Conservation (phyloP, 148 eudicot genomes). For the Mesembryanthemum crystallinum region DNA sequence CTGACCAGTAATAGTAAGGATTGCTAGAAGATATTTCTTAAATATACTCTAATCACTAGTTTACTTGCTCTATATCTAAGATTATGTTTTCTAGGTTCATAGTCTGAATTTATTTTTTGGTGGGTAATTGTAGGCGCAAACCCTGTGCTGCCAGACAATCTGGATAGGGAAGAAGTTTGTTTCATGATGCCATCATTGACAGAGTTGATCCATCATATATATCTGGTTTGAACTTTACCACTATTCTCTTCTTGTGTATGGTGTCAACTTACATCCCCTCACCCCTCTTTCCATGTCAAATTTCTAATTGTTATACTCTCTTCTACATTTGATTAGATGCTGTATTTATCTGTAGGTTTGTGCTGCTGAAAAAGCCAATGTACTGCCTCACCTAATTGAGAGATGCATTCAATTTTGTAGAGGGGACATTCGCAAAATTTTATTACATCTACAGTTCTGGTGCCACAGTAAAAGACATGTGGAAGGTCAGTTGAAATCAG, state of each 20-base stretch:
- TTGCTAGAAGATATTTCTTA: slow-evolving; percentile 10
- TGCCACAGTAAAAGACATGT: slow-evolving; percentile 56
- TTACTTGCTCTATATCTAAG: slow-evolving; percentile 11
- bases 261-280: not conserved
- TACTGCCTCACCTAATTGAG: slow-evolving; percentile 56
- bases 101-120: slow-evolving; percentile 17
- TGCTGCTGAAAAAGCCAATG: slow-evolving; percentile 56
- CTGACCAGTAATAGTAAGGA: slow-evolving; percentile 69
- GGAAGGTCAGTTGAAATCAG: slow-evolving; percentile 42
- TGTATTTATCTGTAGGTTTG: slow-evolving; percentile 54
- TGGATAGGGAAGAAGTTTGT: slow-evolving; percentile 66
- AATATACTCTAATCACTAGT: not conserved
- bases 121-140: slow-evolving; percentile 43
- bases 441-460: slow-evolving; percentile 88
- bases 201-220: slow-evolving; percentile 61
- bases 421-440: slow-evolving; percentile 80
- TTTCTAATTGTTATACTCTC: not conserved
- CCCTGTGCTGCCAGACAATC: slow-evolving; percentile 67
- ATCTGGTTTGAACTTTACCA: slow-evolving; percentile 36
- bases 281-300: not conserved
- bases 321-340: slow-evolving; percentile 1
- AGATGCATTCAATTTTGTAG: slow-evolving; percentile 57
- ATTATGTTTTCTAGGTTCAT: slow-evolving; percentile 14
- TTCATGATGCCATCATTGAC: slow-evolving; percentile 58
- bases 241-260: not conserved